These are phyloP conservation scores for Gossypium australe DNA, from an alignment of 345 rosid genomes.

Conservation along the genomic window DNA sequence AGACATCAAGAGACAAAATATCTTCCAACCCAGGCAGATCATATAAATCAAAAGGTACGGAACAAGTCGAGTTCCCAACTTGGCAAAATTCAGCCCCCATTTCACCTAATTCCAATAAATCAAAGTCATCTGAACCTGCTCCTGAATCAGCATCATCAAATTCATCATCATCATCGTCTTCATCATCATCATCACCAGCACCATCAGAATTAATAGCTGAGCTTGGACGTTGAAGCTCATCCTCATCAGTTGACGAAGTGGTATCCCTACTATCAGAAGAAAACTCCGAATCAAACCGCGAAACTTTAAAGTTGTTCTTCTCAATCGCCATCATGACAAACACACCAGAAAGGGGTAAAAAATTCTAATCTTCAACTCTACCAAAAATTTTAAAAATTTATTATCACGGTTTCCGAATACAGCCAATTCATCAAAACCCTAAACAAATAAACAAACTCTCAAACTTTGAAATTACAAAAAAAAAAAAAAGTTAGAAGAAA, in stretches of 20 bases:
- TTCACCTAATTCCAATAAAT: slow-evolving; percentile 86
- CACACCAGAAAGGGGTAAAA: background rate
- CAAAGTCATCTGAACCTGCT: slow-evolving; percentile 96
- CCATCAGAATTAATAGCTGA: slow-evolving; percentile 53
- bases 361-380: slow-evolving; percentile 14
- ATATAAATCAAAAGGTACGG: slow-evolving; percentile 78
- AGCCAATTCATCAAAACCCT: slow-evolving; percentile 29
- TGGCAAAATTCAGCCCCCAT: slow-evolving; percentile 88
- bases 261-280: slow-evolving; percentile 70
- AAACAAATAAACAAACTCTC: slow-evolving; percentile 12
- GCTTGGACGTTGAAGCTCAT: slow-evolving; percentile 45
- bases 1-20: slow-evolving; percentile 83
- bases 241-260: slow-evolving; percentile 66
- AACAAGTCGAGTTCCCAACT: slow-evolving; percentile 72
- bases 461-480: slow-evolving; percentile 14
- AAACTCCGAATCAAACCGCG: slow-evolving; percentile 74
- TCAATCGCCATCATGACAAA: slow-evolving; percentile 87
- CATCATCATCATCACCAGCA: too few relatives aligned
- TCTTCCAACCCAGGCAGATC: slow-evolving; percentile 72
- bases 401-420: background rate
- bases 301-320: slow-evolving; percentile 75
- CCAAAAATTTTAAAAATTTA: background rate
- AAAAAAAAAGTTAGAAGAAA: background rate
- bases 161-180: slow-evolving; percentile 56
- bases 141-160: slow-evolving; percentile 91